Evolutionary conservation across 179 eudicot species (phyloP).

Genomic region (Monotropa hypopitys): DNA sequence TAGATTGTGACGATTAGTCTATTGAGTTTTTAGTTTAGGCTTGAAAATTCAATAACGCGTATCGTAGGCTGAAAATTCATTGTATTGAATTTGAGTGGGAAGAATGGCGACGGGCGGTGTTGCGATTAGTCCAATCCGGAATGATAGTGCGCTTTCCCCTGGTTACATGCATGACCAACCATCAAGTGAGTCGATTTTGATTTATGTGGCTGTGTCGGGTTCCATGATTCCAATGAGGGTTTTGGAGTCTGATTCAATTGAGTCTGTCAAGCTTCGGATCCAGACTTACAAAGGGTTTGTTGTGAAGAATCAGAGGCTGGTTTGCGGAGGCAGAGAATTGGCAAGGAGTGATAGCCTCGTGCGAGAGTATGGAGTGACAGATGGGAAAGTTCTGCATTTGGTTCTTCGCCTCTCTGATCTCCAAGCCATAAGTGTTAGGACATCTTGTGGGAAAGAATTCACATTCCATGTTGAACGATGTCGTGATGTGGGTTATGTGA

Average conservation of each 20-base stretch:
- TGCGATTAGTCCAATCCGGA: conserved; percentile 30
- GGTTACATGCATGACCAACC: conserved; percentile 19
- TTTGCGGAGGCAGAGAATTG: conserved; percentile 65
- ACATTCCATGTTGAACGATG: conserved; percentile 58
- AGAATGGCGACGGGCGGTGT: conserved; percentile 35
- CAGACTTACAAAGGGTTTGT: conserved; percentile 69
- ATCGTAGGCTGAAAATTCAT: not conserved
- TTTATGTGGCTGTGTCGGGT: conserved; percentile 51
- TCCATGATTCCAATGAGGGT: conserved; percentile 66
- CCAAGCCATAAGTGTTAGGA: conserved; percentile 46
- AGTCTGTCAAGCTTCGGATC: conserved; percentile 70
- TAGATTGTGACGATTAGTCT: not conserved
- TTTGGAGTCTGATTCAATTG: conserved; percentile 76
- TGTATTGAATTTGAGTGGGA: not conserved
- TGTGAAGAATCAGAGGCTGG: conserved; percentile 68
- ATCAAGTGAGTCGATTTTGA: conserved; percentile 41
- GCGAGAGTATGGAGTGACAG: conserved; percentile 63
- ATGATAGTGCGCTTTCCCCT: conserved; percentile 28
- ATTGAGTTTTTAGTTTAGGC: conserved; percentile 2
- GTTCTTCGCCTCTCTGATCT: conserved; percentile 66
- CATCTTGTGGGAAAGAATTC: conserved; percentile 47
- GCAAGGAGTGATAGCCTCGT: conserved; percentile 43
- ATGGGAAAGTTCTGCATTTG: conserved; percentile 58
- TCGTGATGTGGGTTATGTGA: conserved; percentile 56
- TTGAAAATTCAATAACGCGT: not conserved